These are phyloP conservation scores for Neonectria faginata DNA, from an alignment of 2,329 filamentous ascomycete genomes.

Conservation along the genomic window DNA sequence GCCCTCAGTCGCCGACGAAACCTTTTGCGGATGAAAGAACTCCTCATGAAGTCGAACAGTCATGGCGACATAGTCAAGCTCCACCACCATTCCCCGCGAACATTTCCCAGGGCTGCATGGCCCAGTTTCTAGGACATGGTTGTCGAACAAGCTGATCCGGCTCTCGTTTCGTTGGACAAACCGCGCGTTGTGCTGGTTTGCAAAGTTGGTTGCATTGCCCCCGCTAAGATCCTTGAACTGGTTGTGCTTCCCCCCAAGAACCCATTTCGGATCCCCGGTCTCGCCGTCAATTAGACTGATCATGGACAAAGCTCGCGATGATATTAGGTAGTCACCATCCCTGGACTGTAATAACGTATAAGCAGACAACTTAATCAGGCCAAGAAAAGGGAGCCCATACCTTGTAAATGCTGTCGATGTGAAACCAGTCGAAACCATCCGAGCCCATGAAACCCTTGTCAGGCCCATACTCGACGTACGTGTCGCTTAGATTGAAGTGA, in stretches of 20 bases:
- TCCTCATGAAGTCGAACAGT: slow-evolving; percentile 61
- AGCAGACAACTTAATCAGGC: not conserved
- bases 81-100: slow-evolving; percentile 48
- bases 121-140: slow-evolving; percentile 47
- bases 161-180: slow-evolving; percentile 60
- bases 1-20: slow-evolving; percentile 62
- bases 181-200: slow-evolving; percentile 62
- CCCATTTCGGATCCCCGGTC: slow-evolving; percentile 48
- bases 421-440: slow-evolving; percentile 46
- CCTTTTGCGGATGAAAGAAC: slow-evolving; percentile 62
- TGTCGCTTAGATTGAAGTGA: slow-evolving; percentile 38
- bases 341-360: slow-evolving; percentile 35
- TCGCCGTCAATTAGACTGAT: slow-evolving; percentile 46
- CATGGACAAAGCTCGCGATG: slow-evolving; percentile 46
- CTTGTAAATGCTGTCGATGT: slow-evolving; percentile 46
- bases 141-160: slow-evolving; percentile 65
- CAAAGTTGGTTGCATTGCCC: slow-evolving; percentile 50
- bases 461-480: slow-evolving; percentile 35
- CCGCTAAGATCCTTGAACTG: slow-evolving; percentile 50
- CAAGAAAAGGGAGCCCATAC: slow-evolving; percentile 2
- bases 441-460: slow-evolving; percentile 34
- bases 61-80: slow-evolving; percentile 58
- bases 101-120: slow-evolving; percentile 30
- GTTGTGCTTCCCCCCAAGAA: slow-evolving; percentile 50
- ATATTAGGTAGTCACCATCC: slow-evolving; percentile 51